phyloP scores from a whole-genome alignment of 78 protist genomes.

The Bodo saltans region DNA sequence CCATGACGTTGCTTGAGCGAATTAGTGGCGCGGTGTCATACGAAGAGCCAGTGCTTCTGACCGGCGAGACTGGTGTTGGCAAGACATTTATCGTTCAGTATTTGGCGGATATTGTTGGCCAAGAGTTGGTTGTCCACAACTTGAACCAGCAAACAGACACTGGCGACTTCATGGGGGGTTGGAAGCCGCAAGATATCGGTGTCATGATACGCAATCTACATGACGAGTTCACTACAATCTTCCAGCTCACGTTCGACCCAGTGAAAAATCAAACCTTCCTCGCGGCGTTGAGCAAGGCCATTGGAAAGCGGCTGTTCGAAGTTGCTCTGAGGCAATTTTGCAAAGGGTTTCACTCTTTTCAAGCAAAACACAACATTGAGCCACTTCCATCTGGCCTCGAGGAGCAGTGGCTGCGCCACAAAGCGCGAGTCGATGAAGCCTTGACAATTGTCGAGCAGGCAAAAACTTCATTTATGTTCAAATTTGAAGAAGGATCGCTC shows the following conservation, averaged over 20 bases:
- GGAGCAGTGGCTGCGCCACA: no score
- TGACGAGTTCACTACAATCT: not conserved
- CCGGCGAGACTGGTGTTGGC: conserved; percentile 97
- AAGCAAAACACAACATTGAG: no score
- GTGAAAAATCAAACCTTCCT: no score
- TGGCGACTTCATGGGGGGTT: conserved; percentile 97
- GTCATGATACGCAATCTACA: not conserved
- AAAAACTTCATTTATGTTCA: conserved; percentile 78
- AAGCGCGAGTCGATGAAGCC: no score
- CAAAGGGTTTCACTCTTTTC: no score
- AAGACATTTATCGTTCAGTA: conserved; percentile 92
- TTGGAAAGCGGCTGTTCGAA: no score
- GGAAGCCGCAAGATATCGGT: conserved; percentile 85
- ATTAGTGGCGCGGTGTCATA: conserved; percentile 64
- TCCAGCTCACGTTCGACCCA: not conserved
- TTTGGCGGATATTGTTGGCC: conserved; percentile 71
- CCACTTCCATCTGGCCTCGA: no score
- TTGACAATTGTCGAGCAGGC: no score
- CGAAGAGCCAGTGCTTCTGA: conserved; percentile 84
- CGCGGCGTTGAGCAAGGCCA: no score
- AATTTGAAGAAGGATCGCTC: conserved; percentile 89
- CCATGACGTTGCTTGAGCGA: conserved; percentile 69
- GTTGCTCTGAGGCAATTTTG: no score
- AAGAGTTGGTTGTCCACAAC: conserved; percentile 78
- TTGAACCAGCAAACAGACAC: conserved; percentile 92